These are phyloP conservation scores for Plantago ovata DNA, from an alignment of 257 asterid genomes.

Conservation along the genomic window DNA sequence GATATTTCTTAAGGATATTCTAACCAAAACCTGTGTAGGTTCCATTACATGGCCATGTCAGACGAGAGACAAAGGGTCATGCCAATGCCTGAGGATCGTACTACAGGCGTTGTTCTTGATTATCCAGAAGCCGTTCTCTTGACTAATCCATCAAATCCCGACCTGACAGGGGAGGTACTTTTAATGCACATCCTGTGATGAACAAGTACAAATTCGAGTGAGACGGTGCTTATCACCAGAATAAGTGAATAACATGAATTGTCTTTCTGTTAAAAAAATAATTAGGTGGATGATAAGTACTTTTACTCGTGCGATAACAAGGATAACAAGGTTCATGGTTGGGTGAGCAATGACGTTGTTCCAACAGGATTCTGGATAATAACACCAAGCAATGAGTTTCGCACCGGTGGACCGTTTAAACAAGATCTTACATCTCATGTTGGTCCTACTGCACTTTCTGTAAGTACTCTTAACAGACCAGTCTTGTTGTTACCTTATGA, in stretches of 20 bases:
- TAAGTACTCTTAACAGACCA: too few species aligned
- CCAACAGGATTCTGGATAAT: slow-evolving; percentile 67
- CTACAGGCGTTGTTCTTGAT: slow-evolving; percentile 29
- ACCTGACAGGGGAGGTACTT: slow-evolving; percentile 37
- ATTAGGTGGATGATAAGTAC: slow-evolving; percentile 74
- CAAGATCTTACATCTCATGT: slow-evolving; percentile 71
- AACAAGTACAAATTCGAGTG: background rate
- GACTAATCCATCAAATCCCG: slow-evolving; percentile 31
- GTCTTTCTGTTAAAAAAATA: background rate
- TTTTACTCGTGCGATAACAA: slow-evolving; percentile 45
- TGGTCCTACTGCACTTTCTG: slow-evolving; percentile 55
- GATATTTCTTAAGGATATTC: too few species aligned
- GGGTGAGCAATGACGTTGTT: slow-evolving; percentile 30
- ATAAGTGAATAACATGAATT: background rate
- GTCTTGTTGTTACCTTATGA: too few species aligned
- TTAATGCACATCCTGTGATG: background rate
- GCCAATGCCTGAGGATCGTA: slow-evolving; percentile 46
- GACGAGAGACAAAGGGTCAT: slow-evolving; percentile 47
- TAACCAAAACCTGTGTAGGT: slow-evolving; percentile 23
- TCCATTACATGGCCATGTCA: slow-evolving; percentile 57
- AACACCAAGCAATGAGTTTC: slow-evolving; percentile 59
- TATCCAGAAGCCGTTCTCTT: slow-evolving; percentile 53
- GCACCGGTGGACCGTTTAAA: slow-evolving; percentile 56
- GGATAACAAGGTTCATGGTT: slow-evolving; percentile 57
- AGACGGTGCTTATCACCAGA: too few species aligned